These are phyloP conservation scores for Pisolithus albus DNA, from an alignment of 768 basidiomycete genomes.

Conservation along the genomic window DNA sequence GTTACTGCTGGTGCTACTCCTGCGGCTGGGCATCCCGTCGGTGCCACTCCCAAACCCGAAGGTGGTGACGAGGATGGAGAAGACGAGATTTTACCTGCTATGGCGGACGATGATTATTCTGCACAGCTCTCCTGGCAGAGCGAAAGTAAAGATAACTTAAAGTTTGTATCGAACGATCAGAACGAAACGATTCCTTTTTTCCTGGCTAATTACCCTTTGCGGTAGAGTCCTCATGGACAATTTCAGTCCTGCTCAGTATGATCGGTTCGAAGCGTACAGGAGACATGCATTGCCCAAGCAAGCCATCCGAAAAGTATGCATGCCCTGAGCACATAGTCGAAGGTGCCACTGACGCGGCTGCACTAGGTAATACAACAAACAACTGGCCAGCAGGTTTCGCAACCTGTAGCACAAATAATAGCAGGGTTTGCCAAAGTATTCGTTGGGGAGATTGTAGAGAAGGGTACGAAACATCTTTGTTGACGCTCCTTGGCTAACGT, in stretches of 20 bases:
- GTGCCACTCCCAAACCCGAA: conserved; percentile 8
- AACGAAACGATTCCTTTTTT: conserved; percentile 4
- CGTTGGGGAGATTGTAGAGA: conserved; percentile 87
- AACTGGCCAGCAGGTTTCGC: conserved; percentile 74
- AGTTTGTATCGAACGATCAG: conserved; percentile 36
- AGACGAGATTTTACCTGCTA: conserved; percentile 72
- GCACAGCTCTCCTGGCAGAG: conserved; percentile 79
- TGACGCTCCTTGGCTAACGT: neutral
- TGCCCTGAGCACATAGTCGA: neutral
- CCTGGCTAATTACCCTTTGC: conserved; percentile 1
- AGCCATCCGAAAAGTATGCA: conserved; percentile 66
- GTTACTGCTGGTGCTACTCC: neutral
- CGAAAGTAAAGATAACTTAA: conserved; percentile 82
- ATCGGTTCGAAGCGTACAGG: conserved; percentile 83
- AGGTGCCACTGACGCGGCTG: neutral
- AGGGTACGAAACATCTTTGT: conserved; percentile 40
- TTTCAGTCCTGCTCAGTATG: conserved; percentile 76
- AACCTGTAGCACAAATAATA: conserved; percentile 82
- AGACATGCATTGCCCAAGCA: conserved; percentile 79
- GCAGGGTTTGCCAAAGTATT: conserved; percentile 90
- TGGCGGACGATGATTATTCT: conserved; percentile 87
- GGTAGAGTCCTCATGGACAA: conserved; percentile 85
- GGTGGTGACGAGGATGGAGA: conserved; percentile 66
- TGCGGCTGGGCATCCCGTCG: neutral
- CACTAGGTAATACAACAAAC: conserved; percentile 76